Conservation (phyloP, 306 rosid genomes). For the cucumber (Cucumis sativus) region DNA sequence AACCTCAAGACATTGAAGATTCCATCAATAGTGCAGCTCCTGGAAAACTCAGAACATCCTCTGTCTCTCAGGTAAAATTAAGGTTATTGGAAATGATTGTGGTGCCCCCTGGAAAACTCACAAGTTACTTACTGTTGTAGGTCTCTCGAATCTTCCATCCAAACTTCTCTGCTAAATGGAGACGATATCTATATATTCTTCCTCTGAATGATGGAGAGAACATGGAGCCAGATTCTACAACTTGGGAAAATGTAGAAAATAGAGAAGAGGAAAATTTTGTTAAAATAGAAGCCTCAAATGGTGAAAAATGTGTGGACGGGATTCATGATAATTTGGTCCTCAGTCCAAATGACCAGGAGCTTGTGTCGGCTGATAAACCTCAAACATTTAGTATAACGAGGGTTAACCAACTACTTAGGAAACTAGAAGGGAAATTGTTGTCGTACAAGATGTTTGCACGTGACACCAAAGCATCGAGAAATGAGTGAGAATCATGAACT, state of each 20-base stretch:
- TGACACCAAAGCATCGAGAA: slow-evolving; percentile 95
- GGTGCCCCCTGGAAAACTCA: neutral
- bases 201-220: slow-evolving; percentile 49
- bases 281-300: slow-evolving; percentile 12
- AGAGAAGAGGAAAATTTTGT: slow-evolving; percentile 14
- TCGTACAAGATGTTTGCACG: slow-evolving; percentile 96
- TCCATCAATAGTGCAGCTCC: slow-evolving; percentile 61
- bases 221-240: slow-evolving; percentile 18
- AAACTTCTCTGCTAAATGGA: slow-evolving; percentile 90
- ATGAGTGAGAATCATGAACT: slow-evolving; percentile 44
- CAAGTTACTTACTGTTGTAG: slow-evolving; percentile 26
- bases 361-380: slow-evolving; percentile 34
- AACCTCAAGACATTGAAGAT: slow-evolving; percentile 51
- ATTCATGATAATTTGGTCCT: slow-evolving; percentile 7
- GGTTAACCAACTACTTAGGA: slow-evolving; percentile 54
- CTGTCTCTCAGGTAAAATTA: slow-evolving; percentile 57
- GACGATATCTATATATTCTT: slow-evolving; percentile 76
- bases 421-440: slow-evolving; percentile 70
- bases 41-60: slow-evolving; percentile 52
- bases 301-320: slow-evolving; percentile 3
- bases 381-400: slow-evolving; percentile 40
- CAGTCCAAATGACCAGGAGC: slow-evolving; percentile 16
- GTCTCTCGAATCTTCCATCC: slow-evolving; percentile 90
- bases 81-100: neutral
- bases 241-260: slow-evolving; percentile 20